These are phyloP conservation scores for Bidens hawaiensis DNA, from an alignment of 140 eudicot species.

Conservation along the genomic window DNA sequence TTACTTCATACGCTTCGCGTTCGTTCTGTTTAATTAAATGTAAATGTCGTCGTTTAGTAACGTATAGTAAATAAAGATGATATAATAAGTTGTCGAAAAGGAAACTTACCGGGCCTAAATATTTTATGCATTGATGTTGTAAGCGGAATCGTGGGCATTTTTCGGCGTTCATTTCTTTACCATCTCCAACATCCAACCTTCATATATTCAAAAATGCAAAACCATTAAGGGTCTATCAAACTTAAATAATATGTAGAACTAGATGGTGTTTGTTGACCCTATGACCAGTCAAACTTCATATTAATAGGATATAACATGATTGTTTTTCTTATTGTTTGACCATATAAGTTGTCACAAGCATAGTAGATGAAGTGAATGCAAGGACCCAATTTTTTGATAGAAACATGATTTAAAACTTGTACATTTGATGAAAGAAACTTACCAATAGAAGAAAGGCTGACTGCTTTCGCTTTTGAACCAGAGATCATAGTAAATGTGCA, in stretches of 20 bases:
- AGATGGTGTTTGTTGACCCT: too few relatives aligned
- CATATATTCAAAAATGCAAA: constrained; percentile 7
- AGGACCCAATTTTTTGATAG: neutral
- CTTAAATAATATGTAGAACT: too few relatives aligned
- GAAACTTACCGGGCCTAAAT: constrained; percentile 73
- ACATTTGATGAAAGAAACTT: too few relatives aligned
- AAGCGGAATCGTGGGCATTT: constrained; percentile 64
- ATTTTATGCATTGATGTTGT: constrained; percentile 78
- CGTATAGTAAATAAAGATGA: neutral
- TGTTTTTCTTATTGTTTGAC: neutral
- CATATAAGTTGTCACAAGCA: too few relatives aligned
- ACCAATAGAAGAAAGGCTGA: too few relatives aligned
- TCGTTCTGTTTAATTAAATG: constrained; percentile 53
- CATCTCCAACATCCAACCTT: constrained; percentile 99
- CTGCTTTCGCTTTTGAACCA: too few relatives aligned
- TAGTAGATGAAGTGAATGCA: too few relatives aligned
- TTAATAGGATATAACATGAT: too few relatives aligned
- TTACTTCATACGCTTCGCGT: constrained; percentile 78
- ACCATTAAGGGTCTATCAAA: neutral
- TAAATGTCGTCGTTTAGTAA: neutral
- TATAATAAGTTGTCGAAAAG: neutral
- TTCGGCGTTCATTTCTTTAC: constrained; percentile 78
- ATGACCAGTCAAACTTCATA: too few relatives aligned
- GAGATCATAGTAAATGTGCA: constrained; percentile 58
- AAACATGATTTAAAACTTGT: too few relatives aligned